phyloP scores from a whole-genome alignment of 2,329 filamentous ascomycete genomes.

The Coniochaeta sp. region DNA sequence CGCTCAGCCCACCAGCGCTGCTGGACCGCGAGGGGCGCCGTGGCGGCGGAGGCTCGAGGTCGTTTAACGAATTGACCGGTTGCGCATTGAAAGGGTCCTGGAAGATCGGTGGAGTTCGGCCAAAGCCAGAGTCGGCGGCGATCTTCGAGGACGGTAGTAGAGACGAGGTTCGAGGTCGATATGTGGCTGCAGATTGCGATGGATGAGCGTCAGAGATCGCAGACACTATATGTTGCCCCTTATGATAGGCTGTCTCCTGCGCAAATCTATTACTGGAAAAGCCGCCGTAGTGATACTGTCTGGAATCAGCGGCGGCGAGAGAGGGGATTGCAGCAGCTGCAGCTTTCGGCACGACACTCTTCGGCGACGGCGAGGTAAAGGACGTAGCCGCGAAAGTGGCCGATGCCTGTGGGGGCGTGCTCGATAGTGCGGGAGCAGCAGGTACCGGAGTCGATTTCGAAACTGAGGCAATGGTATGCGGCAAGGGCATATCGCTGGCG shows the following conservation, averaged over 20 bases:
- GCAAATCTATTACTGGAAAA: not conserved
- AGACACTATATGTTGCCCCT: not conserved
- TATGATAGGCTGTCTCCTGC: not conserved
- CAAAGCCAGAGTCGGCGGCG: conserved; percentile 9
- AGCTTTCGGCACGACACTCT: conserved; percentile 5
- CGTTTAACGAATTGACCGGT: conserved; percentile 11
- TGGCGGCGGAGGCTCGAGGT: conserved; percentile 10
- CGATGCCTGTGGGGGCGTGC: conserved; percentile 8
- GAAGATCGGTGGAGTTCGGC: conserved; percentile 8
- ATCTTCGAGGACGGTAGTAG: conserved; percentile 31
- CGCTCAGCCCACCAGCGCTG: conserved; percentile 27
- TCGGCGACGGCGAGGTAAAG: conserved; percentile 12
- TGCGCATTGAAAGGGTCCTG: conserved; percentile 18
- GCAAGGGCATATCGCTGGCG: conserved; percentile 13
- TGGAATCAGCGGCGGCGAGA: conserved; percentile 1
- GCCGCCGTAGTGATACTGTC: conserved; percentile 1
- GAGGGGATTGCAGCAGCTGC: not conserved
- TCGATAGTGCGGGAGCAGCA: conserved; percentile 7
- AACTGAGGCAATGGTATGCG: conserved; percentile 12
- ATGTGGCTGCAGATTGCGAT: conserved; percentile 7
- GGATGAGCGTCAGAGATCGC: not conserved
- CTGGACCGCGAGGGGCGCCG: conserved; percentile 25
- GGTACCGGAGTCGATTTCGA: conserved; percentile 9
- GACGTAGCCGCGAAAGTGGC: not conserved
- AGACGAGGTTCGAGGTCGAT: conserved; percentile 33